Base-by-base conservation (phyloP, 1,139 yeast genomes). In the Lodderomyces theae region DNA sequence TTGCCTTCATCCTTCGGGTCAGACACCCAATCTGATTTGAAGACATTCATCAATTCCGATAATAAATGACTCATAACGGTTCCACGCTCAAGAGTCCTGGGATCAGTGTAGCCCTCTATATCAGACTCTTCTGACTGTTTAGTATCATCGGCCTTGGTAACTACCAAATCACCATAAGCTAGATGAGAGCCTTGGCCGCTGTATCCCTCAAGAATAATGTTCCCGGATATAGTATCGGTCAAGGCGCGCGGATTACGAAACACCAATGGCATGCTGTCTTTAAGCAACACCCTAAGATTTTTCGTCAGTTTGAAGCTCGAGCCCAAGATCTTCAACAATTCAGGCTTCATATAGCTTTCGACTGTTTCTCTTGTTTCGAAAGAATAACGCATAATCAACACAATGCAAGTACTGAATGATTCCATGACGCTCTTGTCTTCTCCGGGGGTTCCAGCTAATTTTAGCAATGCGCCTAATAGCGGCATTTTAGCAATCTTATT, bases 331-430 rank as follows among this genome's bases (percentile, higher is more conserved):
- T 64, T 64, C 6, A 65, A 53, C 12, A 83, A 51, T 42, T 80
- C 82, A 44, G 74, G 58, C 16, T 62, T 56, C 57, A 87, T 77
- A 34, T 76, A 63, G 15, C 64, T 64, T 21, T 69, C 64, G 13
- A 88, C 63, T 12, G 78, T 63, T 0, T 70, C 72, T 0, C 64
- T 61, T 1, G 80, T 74, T 56, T 90, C 97, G 54, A 82, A 80
- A 43, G 89, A 79, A 40, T 86, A 72, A 53, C 96, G 74, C 4
- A 83, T 60, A 22, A 88, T 64, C 18, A 79, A 65, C 1, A 56
- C 60, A 16, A 61, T 31, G 32, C 50, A 44, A 17, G 57, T 47
- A 48, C 43, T 50, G 35, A 50, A 42, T 5, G 50, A 46, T 9
- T 48, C 52, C 6, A 24, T 19, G 19, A 42, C 31, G 4, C 35